Conservation (phyloP, 306 rosid species). For the Ziziphus jujuba region DNA sequence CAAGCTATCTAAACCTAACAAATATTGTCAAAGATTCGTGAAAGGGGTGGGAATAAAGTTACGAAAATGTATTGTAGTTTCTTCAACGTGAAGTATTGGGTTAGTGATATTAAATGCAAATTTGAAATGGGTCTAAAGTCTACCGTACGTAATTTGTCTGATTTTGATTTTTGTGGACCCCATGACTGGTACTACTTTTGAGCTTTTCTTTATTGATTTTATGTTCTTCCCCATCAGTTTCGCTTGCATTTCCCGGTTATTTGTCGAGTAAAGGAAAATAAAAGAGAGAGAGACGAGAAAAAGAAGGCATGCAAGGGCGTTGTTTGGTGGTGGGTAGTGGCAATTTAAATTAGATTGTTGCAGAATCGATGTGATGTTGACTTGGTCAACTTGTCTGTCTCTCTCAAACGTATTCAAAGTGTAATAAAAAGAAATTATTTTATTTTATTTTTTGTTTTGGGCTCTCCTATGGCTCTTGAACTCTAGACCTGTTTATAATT, state of each 20-base stretch:
- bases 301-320: no score
- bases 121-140: background rate
- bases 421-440: background rate
- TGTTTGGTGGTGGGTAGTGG: conserved; percentile 1
- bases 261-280: background rate
- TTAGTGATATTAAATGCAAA: conserved; percentile 1
- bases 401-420: background rate
- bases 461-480: no score
- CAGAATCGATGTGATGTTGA: conserved; percentile 8
- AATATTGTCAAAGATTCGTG: background rate
- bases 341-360: background rate
- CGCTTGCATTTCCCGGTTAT: conserved; percentile 2
- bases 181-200: background rate
- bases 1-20: no score
- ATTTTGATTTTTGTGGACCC: conserved; percentile 25
- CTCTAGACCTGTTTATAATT: background rate
- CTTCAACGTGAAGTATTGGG: conserved; percentile 25
- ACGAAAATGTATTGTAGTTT: conserved; percentile 2
- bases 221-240: background rate
- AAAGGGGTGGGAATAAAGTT: background rate
- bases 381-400: background rate
- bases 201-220: background rate
- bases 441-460: no score
- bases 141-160: background rate
- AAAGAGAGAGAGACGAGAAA: no score